Conservation (phyloP, 1,139 yeast genomes). For the Geotrichum bryndzae region DNA sequence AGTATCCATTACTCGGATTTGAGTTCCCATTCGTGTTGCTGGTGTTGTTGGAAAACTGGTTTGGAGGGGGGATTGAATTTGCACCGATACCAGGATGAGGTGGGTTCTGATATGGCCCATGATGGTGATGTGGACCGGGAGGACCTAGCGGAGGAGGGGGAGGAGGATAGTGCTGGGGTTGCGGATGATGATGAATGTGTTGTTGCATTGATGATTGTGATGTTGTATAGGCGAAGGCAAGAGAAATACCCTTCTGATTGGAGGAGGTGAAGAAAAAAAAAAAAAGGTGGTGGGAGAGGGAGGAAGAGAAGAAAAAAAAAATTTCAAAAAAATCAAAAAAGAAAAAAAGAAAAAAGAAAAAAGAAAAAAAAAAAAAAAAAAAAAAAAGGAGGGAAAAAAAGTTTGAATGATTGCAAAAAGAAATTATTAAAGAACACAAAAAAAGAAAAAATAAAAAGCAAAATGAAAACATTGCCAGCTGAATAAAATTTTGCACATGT, state of each 20-base stretch:
- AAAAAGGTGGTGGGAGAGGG: slow-evolving; percentile 1
- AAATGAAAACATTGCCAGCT: too few species aligned
- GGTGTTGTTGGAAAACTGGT: not conserved
- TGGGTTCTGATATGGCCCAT: not conserved
- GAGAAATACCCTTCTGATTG: not conserved
- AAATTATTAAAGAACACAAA: not conserved
- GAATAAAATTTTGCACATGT: too few species aligned
- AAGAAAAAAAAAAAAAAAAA: not conserved
- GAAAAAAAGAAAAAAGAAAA: not conserved
- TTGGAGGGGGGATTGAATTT: not conserved
- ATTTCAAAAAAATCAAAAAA: not conserved
- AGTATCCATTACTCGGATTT: not conserved
- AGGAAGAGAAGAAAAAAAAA: not conserved
- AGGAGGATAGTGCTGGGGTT: not conserved
- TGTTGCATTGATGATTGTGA: slow-evolving; percentile 8
- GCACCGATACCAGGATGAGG: slow-evolving; percentile 1
- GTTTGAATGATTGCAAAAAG: too few species aligned
- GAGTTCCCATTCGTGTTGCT: not conserved
- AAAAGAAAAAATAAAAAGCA: not conserved
- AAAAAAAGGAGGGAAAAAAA: too few species aligned
- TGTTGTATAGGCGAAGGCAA: not conserved
- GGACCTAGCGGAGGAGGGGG: not conserved
- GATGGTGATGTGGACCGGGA: not conserved
- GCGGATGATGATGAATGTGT: not conserved
- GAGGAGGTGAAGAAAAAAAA: not conserved